Evolutionary conservation across 1,284 basidiomycete genomes (phyloP), one percentile per base, ranked within the genome.

Genomic region (Trichosporon faecale): DNA sequence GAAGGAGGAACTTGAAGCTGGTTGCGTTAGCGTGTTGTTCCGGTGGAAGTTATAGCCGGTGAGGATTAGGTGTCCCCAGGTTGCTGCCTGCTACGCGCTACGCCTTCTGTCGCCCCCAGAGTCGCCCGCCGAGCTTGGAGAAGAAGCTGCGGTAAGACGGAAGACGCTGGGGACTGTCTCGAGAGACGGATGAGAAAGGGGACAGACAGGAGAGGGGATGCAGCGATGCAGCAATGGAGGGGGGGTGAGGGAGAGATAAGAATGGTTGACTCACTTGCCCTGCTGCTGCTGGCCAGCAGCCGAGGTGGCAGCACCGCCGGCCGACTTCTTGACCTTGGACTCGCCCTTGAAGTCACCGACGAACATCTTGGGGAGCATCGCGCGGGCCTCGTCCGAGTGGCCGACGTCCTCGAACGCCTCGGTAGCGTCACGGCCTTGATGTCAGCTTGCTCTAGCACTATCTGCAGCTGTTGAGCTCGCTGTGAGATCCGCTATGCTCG

Each of bases 321-420:
- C 49, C 6, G 49, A 52, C 49, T 25, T 52, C 49, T 52, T 46
- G 40, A 68, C 49, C 82, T 82, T 72, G 66, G 85, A 84, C 70
- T 77, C 86, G 76, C 89, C 86, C 79, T 92, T 90, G 74, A 95
- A 92, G 9, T 91, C 88, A 66, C 93, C 94, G 66, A 95, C 85
- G 67, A 88, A 84, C 89, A 95, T 87, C 77, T 84, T 88, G 72
- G 89, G 88, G 69, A 99, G 88, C 73, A 97, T 88, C n/a, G 87
- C 90, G 71, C 96, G 90, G 18, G 96, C 97, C 84, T 99, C 97
- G 80, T 99, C 97, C 18, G 95, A 98, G 88, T 99, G 96, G 60
- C 97, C 96, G 64, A 99, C 95, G 83, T 99, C 97, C 86, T 99
- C 97, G 80, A 99, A 99, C 12, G 96, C 94, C 83, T 99, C 97